Percentiles rank a stretch among this genome's conserved stretches.
These are phyloP conservation scores for Chimonanthus salicifolius DNA, from an alignment of 164 flowering plant genomes.

Conservation along the genomic window DNA sequence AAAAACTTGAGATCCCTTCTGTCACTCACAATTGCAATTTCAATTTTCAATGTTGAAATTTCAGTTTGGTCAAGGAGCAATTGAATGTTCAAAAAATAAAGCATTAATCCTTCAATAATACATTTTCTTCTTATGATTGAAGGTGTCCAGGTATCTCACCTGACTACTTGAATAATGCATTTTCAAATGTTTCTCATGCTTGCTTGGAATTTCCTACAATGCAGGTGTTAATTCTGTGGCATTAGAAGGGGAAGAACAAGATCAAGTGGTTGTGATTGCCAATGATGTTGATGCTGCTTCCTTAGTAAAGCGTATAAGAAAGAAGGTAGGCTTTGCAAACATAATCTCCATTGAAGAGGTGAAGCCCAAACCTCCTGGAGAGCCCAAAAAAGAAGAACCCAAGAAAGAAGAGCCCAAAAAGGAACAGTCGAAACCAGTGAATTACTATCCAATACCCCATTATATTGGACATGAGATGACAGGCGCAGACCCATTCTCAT, in stretches of 20 bases:
- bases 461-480: background rate
- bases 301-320: conserved; percentile 1
- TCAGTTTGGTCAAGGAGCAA: no score
- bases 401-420: background rate
- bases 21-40: no score
- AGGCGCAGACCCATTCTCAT: no score
- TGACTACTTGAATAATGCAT: no score
- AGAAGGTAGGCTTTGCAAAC: background rate
- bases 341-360: conserved; percentile 1
- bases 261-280: conserved; percentile 5
- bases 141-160: no score
- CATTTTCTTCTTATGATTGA: no score
- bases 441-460: background rate
- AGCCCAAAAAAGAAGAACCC: no score
- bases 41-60: no score
- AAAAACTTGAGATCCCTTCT: no score
- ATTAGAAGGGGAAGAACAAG: conserved; percentile 4
- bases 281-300: background rate
- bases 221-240: conserved; percentile 1
- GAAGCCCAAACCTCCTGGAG: background rate
- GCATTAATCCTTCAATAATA: no score
- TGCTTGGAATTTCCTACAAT: background rate
- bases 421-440: background rate
- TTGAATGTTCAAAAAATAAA: no score
- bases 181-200: background rate